Evolutionary conservation across 768 basidiomycete genomes (phyloP).

Genomic region (Lentinula sp.): DNA sequence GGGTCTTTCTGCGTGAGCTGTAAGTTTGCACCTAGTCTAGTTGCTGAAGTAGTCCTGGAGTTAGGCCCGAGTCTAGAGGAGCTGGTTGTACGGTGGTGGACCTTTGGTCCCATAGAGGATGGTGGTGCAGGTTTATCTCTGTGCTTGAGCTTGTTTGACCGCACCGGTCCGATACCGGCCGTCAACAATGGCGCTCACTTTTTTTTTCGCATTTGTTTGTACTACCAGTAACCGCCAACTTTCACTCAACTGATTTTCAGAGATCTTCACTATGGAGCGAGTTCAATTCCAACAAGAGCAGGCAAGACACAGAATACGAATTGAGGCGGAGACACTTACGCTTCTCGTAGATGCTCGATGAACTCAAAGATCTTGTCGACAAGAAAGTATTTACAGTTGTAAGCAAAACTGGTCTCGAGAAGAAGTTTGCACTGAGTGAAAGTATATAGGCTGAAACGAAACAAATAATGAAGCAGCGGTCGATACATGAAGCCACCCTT

Average conservation of each 20-base stretch:
- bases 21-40: conserved; percentile 53
- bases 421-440: not conserved
- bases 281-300: conserved; percentile 94
- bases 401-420: conserved; percentile 17
- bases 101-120: conserved; percentile 11
- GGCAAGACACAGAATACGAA: conserved; percentile 27
- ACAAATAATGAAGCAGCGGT: conserved; percentile 80
- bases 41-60: conserved; percentile 58
- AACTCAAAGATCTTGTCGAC: conserved; percentile 88
- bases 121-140: conserved; percentile 23
- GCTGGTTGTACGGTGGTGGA: conserved; percentile 32
- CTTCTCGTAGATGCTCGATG: conserved; percentile 74
- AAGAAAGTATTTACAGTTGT: conserved; percentile 82
- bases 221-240: not conserved
- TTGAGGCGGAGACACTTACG: not conserved
- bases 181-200: not conserved
- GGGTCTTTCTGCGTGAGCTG: conserved; percentile 67
- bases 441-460: conserved; percentile 64
- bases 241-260: not conserved
- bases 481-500: conserved; percentile 76
- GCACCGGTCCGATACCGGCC: not conserved
- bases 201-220: conserved; percentile 10
- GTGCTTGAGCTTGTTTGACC: not conserved
- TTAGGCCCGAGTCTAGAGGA: conserved; percentile 50
- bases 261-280: conserved; percentile 67